These are phyloP conservation scores for Pseudocercospora ulei DNA, from an alignment of 2,329 filamentous ascomycete genomes.

Conservation along the genomic window DNA sequence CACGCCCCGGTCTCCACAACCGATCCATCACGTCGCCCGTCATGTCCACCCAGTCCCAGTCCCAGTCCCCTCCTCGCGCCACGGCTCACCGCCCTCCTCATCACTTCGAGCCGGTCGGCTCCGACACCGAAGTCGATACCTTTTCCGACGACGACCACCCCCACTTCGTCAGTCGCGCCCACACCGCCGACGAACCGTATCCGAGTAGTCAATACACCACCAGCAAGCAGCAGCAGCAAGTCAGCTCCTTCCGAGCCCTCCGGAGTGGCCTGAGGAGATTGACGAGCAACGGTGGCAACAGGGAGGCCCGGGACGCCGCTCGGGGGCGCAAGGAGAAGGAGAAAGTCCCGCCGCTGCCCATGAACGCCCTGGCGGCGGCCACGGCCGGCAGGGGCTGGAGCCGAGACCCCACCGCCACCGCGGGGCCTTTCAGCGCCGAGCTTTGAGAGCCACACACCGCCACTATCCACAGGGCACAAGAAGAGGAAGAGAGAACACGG, in stretches of 20 bases:
- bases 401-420: conserved; percentile 6
- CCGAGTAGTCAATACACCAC: conserved; percentile 19
- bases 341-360: conserved; percentile 43
- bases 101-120: conserved; percentile 51
- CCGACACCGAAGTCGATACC: conserved; percentile 64
- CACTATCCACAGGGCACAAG: no score
- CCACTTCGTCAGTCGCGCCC: conserved; percentile 42
- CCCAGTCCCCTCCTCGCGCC: conserved; percentile 37
- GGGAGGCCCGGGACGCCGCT: conserved; percentile 35
- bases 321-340: conserved; percentile 30
- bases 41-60: conserved; percentile 40
- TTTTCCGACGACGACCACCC: conserved; percentile 77
- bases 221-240: conserved; percentile 12
- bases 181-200: conserved; percentile 27
- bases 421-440: conserved; percentile 32
- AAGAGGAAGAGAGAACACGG: no score
- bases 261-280: conserved; percentile 53
- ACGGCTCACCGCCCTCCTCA: background rate
- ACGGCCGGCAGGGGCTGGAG: conserved; percentile 13
- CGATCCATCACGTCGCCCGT: conserved; percentile 77
- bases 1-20: conserved; percentile 60
- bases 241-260: conserved; percentile 38
- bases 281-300: conserved; percentile 46
- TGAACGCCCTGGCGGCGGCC: conserved; percentile 39
- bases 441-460: conserved; percentile 23